Conservation (phyloP, 352 stramenopile species). For the Globisporangium cederbergense region DNA sequence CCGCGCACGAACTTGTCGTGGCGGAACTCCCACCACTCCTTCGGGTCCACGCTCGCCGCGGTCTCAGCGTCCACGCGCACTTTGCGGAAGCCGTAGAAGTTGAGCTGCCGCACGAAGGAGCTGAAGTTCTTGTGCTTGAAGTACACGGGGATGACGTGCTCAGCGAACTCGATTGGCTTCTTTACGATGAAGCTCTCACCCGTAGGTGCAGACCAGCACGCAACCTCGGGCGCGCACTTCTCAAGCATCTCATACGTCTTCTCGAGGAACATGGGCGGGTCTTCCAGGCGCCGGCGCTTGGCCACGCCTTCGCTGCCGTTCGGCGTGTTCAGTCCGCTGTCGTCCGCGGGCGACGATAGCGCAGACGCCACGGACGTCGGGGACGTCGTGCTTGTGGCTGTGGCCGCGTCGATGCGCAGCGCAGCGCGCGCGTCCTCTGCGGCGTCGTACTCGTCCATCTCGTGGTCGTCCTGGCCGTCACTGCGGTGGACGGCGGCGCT, state of each 20-base stretch:
- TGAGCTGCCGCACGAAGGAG: slow-evolving; percentile 91
- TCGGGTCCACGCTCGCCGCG: slow-evolving; percentile 35
- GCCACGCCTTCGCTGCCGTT: slow-evolving; percentile 21
- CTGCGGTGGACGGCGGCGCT: neutral
- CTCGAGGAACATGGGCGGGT: slow-evolving; percentile 78
- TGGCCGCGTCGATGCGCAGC: slow-evolving; percentile 36
- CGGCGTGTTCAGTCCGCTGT: slow-evolving; percentile 30
- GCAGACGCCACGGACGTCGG: slow-evolving; percentile 30
- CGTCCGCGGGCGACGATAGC: slow-evolving; percentile 31
- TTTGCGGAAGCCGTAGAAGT: slow-evolving; percentile 91
- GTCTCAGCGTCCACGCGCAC: slow-evolving; percentile 51
- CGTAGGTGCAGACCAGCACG: slow-evolving; percentile 59
- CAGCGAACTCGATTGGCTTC: slow-evolving; percentile 77
- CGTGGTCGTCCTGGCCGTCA: slow-evolving; percentile 6
- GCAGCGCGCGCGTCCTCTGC: slow-evolving; percentile 7
- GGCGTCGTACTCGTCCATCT: neutral
- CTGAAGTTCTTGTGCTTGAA: slow-evolving; percentile 93
- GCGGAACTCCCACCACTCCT: slow-evolving; percentile 84
- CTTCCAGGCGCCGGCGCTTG: slow-evolving; percentile 41
- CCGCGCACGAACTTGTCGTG: slow-evolving; percentile 83
- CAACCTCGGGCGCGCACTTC: slow-evolving; percentile 63
- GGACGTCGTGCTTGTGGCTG: slow-evolving; percentile 15
- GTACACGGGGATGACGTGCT: slow-evolving; percentile 86
- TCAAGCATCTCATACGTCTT: slow-evolving; percentile 91
- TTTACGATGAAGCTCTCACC: slow-evolving; percentile 91